Evolutionary conservation across 345 rosid species (phyloP), one percentile per base, ranked within the genome.

Genomic region (Brassica carinata): DNA sequence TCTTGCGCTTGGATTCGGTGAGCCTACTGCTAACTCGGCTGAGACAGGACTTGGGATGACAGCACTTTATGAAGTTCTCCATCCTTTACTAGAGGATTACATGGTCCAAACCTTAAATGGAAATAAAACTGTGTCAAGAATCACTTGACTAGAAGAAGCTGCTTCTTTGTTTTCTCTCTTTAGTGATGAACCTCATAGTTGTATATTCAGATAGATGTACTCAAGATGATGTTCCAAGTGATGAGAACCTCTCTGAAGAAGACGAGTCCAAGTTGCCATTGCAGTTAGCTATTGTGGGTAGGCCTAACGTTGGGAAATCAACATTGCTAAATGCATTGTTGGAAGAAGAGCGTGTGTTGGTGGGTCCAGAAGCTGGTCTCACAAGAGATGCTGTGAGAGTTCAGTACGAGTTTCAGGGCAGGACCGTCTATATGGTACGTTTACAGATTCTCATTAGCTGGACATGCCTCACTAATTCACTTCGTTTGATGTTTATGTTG

Each of bases 21-120:
- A 93, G 34, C 95, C 98, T 36, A 90, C 91, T 71, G 94, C 97
- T 64, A 88, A 93, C 71, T 93, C 98, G 66, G 97, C 99, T 0
- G 99, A 96, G 87, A 96, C 99, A 10, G 99, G 99, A 58, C 86
- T 93, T 17, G 98, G 99, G 67, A 92, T 93, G 98, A 87, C 86
- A 3, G 83, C 90, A 73, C 98, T 96, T 70, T 89, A 89, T 74
- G 87, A 90, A 75, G 87, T 87, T 79, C 98, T 96, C 36, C 85
- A 76, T 64, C 96, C 96, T 78, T 71, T 79, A 61, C 84, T 93
- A 58, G 97, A 90, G 85, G 89, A 84, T 73, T 86, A 86, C 83
- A 87, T 88, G 88, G 81, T 85, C 71, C 78, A 83, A 65, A 81
- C 76, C 19, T 77, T 89, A 77, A 89, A 85, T 62, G 88, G 99